Conservation (phyloP, 2,329 filamentous ascomycete species). For the Fusarium tjaetaba region DNA sequence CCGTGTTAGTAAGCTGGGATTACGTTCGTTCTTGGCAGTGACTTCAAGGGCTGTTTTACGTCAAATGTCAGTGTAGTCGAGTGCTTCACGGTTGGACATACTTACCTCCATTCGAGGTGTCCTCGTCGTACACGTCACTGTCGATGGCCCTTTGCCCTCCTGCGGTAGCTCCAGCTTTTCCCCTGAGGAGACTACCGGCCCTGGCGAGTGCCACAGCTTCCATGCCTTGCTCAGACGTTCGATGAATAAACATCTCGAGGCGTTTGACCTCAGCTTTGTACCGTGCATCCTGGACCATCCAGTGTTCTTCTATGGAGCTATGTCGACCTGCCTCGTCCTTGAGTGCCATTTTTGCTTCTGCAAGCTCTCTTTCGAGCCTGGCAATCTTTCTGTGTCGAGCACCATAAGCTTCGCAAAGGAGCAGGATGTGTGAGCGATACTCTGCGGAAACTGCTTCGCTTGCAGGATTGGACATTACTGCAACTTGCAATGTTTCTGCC, state of each 20-base stretch:
- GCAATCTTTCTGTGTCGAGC: conserved; percentile 42
- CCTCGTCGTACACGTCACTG: background rate
- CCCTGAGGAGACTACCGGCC: conserved; percentile 51
- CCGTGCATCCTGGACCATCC: conserved; percentile 37
- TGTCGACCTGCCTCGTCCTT: conserved; percentile 51
- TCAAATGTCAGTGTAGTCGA: conserved; percentile 2
- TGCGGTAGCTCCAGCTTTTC: background rate
- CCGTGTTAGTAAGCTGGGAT: background rate
- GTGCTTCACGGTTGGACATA: background rate
- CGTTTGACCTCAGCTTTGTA: conserved; percentile 47
- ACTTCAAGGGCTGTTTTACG: background rate
- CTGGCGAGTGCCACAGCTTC: conserved; percentile 57
- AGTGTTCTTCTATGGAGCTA: conserved; percentile 33
- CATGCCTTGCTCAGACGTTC: conserved; percentile 54
- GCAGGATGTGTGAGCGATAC: conserved; percentile 55
- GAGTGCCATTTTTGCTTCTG: conserved; percentile 48
- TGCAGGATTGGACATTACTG: conserved; percentile 52
- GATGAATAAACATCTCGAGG: conserved; percentile 46
- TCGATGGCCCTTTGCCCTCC: background rate
- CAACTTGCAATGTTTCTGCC: conserved; percentile 55
- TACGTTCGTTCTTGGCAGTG: background rate
- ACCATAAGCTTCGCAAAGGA: conserved; percentile 51
- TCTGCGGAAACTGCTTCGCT: conserved; percentile 51
- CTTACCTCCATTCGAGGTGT: background rate
- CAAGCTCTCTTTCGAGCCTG: conserved; percentile 50